Evolutionary conservation across 1,284 basidiomycete species (phyloP).

Genomic region (Lignosus rhinocerotis): DNA sequence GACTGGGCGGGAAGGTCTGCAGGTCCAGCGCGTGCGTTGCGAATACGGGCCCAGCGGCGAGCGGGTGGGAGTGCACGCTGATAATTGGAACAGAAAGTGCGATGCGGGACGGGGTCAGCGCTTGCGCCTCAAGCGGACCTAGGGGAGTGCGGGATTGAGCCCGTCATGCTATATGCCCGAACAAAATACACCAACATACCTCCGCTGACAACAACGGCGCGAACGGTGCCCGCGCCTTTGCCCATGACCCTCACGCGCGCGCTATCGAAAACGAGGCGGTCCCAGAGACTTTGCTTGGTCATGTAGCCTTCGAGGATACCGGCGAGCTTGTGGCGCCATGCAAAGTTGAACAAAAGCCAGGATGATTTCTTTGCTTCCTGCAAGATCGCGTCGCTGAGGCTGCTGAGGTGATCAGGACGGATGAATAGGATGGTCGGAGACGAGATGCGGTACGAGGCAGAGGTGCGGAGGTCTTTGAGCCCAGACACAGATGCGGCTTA

Average conservation of each 20-base stretch:
- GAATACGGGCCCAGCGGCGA: constrained; percentile 67
- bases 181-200: constrained; percentile 43
- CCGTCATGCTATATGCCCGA: background rate
- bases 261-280: constrained; percentile 67
- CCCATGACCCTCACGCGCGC: constrained; percentile 64
- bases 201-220: constrained; percentile 63
- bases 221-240: constrained; percentile 55
- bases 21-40: constrained; percentile 76
- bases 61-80: constrained; percentile 57
- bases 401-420: constrained; percentile 57
- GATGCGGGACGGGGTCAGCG: constrained; percentile 61
- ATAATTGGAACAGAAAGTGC: constrained; percentile 73
- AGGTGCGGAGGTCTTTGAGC: constrained; percentile 49
- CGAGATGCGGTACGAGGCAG: constrained; percentile 54
- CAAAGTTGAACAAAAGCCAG: constrained; percentile 54
- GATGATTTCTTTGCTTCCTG: constrained; percentile 53
- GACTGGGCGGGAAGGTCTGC: constrained; percentile 56
- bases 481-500: constrained; percentile 24
- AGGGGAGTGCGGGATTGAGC: background rate
- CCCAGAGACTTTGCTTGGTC: constrained; percentile 77
- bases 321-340: constrained; percentile 72
- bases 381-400: constrained; percentile 51
- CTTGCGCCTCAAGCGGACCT: constrained; percentile 39
- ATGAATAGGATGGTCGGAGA: constrained; percentile 69
- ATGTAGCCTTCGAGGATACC: constrained; percentile 67